Evolutionary conservation across 352 stramenopile species (phyloP).

Genomic region (Phytophthora pluvialis): DNA sequence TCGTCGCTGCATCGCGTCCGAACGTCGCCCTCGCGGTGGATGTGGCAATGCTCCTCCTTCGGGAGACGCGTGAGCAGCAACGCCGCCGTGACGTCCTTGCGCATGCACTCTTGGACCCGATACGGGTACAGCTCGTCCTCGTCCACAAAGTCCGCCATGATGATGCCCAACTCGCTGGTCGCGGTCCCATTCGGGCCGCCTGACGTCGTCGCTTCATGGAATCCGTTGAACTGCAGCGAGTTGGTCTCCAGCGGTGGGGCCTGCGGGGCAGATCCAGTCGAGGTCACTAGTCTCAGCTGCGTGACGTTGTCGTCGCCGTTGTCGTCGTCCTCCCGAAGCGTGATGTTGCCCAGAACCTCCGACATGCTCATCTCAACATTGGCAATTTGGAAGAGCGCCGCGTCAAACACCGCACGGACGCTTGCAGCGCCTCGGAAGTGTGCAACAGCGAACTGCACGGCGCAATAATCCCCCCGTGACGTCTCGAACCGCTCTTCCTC

Average conservation of each 20-base stretch:
- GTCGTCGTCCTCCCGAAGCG: constrained; percentile 54
- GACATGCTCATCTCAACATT: constrained; percentile 62
- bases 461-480: constrained; percentile 40
- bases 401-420: constrained; percentile 47
- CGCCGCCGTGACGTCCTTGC: constrained; percentile 39
- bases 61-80: constrained; percentile 35
- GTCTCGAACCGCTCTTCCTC: constrained; percentile 50
- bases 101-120: constrained; percentile 24
- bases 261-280: constrained; percentile 21
- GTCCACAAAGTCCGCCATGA: constrained; percentile 46
- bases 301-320: constrained; percentile 32
- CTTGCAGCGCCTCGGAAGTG: constrained; percentile 38
- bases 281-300: constrained; percentile 44
- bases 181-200: constrained; percentile 11
- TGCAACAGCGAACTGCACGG: constrained; percentile 39
- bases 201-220: constrained; percentile 25
- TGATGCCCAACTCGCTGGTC: constrained; percentile 30
- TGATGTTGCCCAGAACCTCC: constrained; percentile 51
- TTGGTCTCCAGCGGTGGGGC: constrained; percentile 41
- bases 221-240: constrained; percentile 45
- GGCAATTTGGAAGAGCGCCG: constrained; percentile 39
- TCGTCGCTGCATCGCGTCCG: constrained; percentile 9
- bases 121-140: constrained; percentile 50
- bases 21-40: constrained; percentile 4
- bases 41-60: constrained; percentile 22